phyloP scores from a whole-genome alignment of 306 rosid genomes.

The Sicyos edulis region DNA sequence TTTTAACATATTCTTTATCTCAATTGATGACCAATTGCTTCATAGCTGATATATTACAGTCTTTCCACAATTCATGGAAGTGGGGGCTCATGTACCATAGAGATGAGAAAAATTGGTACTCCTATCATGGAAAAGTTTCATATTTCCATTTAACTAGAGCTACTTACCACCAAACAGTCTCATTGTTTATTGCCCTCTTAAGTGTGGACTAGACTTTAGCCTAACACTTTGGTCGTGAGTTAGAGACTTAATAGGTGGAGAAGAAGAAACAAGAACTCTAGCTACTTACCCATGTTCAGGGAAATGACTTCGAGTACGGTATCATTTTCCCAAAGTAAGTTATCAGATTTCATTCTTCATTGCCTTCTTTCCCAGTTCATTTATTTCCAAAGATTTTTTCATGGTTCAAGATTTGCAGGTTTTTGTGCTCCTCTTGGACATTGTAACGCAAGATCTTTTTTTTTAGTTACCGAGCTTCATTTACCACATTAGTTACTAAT shows the following conservation, averaged over 20 bases:
- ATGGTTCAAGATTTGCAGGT: constrained; percentile 10
- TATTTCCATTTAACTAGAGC: background rate
- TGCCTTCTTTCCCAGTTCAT: background rate
- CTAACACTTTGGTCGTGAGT: too few relatives aligned
- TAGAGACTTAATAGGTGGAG: too few relatives aligned
- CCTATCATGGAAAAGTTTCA: background rate
- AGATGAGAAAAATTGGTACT: background rate
- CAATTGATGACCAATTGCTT: background rate
- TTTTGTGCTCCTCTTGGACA: background rate
- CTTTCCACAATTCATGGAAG: background rate
- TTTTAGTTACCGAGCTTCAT: background rate
- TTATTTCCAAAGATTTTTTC: background rate
- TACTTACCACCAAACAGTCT: background rate
- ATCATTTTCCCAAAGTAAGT: background rate
- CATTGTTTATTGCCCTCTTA: too few relatives aligned
- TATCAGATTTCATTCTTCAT: background rate
- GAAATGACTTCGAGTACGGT: background rate
- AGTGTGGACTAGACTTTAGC: too few relatives aligned
- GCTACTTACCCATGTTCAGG: background rate
- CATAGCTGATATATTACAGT: background rate
- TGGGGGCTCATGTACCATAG: background rate
- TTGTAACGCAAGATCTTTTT: background rate
- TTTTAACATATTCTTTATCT: constrained; percentile 5
- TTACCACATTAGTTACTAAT: background rate
- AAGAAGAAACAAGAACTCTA: background rate